Conservation (phyloP, 2,329 filamentous ascomycete species). For the Cytospora chrysosperma region DNA sequence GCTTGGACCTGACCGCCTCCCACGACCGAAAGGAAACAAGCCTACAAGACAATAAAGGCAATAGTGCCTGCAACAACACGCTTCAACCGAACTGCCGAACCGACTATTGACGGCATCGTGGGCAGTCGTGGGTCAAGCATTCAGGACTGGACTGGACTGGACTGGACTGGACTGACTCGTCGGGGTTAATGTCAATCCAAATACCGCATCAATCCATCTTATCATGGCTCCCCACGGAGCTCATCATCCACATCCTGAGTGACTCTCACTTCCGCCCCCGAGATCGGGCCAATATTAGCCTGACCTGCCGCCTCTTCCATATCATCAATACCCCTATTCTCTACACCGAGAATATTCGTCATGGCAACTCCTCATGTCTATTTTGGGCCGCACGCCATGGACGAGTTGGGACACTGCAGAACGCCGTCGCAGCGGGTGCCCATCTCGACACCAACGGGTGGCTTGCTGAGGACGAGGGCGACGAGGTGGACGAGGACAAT, state of each 20-base stretch:
- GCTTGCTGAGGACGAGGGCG: slow-evolving; percentile 13
- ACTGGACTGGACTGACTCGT: not conserved
- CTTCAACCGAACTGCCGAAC: not conserved
- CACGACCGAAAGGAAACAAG: too few relatives aligned
- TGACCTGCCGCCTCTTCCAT: slow-evolving; percentile 25
- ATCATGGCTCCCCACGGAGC: not conserved
- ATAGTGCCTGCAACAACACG: too few relatives aligned
- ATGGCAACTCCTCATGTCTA: slow-evolving; percentile 18
- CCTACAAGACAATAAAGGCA: too few relatives aligned
- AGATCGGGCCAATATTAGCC: not conserved
- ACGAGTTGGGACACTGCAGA: slow-evolving; percentile 27
- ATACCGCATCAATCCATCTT: not conserved
- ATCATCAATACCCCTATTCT: slow-evolving; percentile 27
- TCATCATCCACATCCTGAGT: not conserved
- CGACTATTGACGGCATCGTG: too few relatives aligned
- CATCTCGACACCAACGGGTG: slow-evolving; percentile 23
- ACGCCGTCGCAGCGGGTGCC: slow-evolving; percentile 28
- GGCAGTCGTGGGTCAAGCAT: not conserved
- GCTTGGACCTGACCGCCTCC: too few relatives aligned
- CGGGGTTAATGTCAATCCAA: not conserved
- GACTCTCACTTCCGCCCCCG: not conserved
- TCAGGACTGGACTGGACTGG: not conserved
- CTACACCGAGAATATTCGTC: slow-evolving; percentile 26
- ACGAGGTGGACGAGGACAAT: slow-evolving; percentile 4
- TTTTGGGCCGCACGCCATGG: slow-evolving; percentile 30